Evolutionary conservation across 129 eudicot species (phyloP).

Genomic region (Glebionis coronaria): DNA sequence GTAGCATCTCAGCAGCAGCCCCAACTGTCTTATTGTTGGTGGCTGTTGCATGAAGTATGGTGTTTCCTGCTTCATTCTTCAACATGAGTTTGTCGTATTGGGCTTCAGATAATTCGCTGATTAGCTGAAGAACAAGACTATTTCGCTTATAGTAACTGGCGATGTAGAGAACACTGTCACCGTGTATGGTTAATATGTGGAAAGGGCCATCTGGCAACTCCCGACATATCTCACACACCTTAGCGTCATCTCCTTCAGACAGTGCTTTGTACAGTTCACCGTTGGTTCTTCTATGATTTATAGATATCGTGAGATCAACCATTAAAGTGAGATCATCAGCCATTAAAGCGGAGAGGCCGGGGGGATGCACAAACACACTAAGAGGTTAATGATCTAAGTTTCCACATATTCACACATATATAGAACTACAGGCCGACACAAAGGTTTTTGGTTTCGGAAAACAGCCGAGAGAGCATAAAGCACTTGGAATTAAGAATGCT

Average conservation of each 20-base stretch:
- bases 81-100: not conserved
- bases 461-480: not conserved
- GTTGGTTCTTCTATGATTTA: constrained; percentile 5
- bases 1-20: constrained; percentile 23
- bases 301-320: not conserved
- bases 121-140: not conserved
- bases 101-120: not conserved
- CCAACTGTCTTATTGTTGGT: constrained; percentile 12
- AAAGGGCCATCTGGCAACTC: constrained; percentile 31
- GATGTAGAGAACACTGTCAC: constrained; percentile 32
- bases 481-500: not conserved
- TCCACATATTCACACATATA: no score
- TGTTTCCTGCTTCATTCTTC: constrained; percentile 19
- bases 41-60: constrained; percentile 36
- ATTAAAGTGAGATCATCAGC: not conserved
- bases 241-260: constrained; percentile 15
- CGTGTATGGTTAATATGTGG: constrained; percentile 22
- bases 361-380: no score
- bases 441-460: no score
- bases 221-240: constrained; percentile 14
- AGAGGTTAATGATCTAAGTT: no score
- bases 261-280: constrained; percentile 14
- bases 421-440: no score
- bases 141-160: constrained; percentile 33
- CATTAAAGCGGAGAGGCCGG: no score